Base-by-base conservation (phyloP, 768 basidiomycete genomes). In the Royoungia palumana region DNA sequence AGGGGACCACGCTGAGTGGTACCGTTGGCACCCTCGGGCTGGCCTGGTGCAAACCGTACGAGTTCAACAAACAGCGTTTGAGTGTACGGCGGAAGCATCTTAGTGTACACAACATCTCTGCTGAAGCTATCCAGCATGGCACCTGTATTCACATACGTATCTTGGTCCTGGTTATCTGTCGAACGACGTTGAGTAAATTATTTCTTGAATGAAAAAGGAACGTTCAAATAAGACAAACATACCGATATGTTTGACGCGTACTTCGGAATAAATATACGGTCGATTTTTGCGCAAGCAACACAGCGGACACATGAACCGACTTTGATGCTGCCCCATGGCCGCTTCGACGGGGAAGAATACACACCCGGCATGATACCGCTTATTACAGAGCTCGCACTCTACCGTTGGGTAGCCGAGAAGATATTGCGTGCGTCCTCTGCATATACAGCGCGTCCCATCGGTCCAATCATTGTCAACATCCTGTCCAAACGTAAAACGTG, bases 391-490 rank as follows among this genome's bases (percentile, higher is more conserved):
- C 40, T 83, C 81, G 63, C 89, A 92, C 49, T 78, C 75, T 12
- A 90, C 80, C 20, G 75, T 75, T 4, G 82, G 81, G 59, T 81
- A 83, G 52, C 76, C 71, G 46, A 82, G 68, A 24, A 85, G 66
- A 64, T 82, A 85, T 8, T 68, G 59, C 4, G 80, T 85, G 25
- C 80, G 76, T 14, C 87, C 88, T 41, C 89, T 73, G 64, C 89
- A 91, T 50, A 91, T 85, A 67, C 89, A 91, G 22, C 88, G 79
- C 22, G 88, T 89, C 27, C 80, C 79, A 59, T 91, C 89, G 6
- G 67, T 54, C 80, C 85, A 88, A 58, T 89, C 85, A 24, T 73
- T 66, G 61, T 90, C 87, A 34, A 82, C 65, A 58, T 91, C 89
- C 60, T 87, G 87, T 14, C 86, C 85, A 58, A 91, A 89, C 7